Percentiles rank a stretch among this genome's conserved stretches.
Conservation (phyloP, 805 yeast species). For the Metschnikowia amazonensis region DNA sequence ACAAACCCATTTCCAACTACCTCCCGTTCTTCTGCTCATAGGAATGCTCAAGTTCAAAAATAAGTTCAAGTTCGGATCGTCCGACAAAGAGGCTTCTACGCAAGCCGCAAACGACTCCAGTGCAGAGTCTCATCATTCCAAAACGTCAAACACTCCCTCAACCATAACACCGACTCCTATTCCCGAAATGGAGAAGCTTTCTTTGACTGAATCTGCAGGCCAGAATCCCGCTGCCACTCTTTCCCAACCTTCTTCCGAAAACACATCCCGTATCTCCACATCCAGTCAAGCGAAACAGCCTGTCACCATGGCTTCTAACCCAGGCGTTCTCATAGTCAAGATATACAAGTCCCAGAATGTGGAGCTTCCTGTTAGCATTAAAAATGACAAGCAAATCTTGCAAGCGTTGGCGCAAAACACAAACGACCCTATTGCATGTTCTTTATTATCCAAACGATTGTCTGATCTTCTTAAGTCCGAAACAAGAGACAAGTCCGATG, state of each 20-base stretch:
- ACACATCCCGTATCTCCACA: neutral
- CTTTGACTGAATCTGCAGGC: constrained; percentile 1
- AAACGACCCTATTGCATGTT: constrained; percentile 24
- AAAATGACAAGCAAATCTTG: constrained; percentile 58
- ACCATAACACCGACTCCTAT: neutral
- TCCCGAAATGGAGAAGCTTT: constrained; percentile 3
- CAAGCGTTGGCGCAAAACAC: constrained; percentile 61
- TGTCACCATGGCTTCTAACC: constrained; percentile 28
- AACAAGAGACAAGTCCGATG: constrained; percentile 1
- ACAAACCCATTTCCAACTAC: neutral
- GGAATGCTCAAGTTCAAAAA: constrained; percentile 30
- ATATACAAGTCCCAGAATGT: constrained; percentile 68
- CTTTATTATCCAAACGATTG: constrained; percentile 12
- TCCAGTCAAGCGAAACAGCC: constrained; percentile 6
- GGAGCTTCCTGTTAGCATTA: constrained; percentile 65
- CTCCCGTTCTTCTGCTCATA: neutral
- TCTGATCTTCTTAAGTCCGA: constrained; percentile 12
- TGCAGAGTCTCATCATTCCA: neutral
- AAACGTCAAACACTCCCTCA: constrained; percentile 1
- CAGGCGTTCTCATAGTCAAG: constrained; percentile 76
- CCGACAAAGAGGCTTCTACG: constrained; percentile 15
- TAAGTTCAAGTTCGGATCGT: constrained; percentile 26
- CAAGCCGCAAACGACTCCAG: constrained; percentile 1
- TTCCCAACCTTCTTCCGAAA: neutral
- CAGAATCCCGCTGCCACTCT: neutral